Conservation (phyloP, 2,329 filamentous ascomycete genomes). For the Graphilbum fragrans region DNA sequence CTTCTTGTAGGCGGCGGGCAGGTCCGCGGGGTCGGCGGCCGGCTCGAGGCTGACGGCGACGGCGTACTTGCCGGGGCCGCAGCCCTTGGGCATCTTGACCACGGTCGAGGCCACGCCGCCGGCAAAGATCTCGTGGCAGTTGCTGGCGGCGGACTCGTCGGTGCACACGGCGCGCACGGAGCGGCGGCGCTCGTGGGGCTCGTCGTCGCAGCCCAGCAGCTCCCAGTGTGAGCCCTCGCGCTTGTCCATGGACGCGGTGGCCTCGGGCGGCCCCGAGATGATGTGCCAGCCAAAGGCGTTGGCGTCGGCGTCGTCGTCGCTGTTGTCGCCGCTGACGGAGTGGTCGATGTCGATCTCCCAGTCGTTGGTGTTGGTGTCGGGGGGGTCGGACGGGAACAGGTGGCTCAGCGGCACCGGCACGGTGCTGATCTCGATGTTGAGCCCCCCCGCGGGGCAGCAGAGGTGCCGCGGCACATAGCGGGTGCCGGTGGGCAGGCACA, state of each 20-base stretch:
- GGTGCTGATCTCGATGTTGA: neutral
- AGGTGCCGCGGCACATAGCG: neutral
- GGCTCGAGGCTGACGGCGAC: constrained; percentile 19
- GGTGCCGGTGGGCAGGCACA: neutral
- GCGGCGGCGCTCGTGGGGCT: constrained; percentile 16
- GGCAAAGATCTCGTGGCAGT: constrained; percentile 23
- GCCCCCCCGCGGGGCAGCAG: neutral
- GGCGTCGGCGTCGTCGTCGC: constrained; percentile 17
- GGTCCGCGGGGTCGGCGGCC: neutral
- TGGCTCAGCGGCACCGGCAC: constrained; percentile 1
- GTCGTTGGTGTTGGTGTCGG: neutral
- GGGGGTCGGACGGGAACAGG: neutral
- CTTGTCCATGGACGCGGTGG: constrained; percentile 22
- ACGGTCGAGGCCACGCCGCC: constrained; percentile 25
- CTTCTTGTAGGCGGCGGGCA: constrained; percentile 8
- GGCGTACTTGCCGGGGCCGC: constrained; percentile 26
- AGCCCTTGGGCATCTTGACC: constrained; percentile 26
- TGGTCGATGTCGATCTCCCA: neutral
- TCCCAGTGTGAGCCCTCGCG: constrained; percentile 33
- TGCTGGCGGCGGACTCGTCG: constrained; percentile 18
- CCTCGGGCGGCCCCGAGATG: constrained; percentile 18
- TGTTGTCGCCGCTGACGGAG: neutral
- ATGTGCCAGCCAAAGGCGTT: constrained; percentile 20
- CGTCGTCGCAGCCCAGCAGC: constrained; percentile 22
- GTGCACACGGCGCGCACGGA: constrained; percentile 25